Evolutionary conservation across 768 basidiomycete genomes (phyloP).

Genomic region (Sporobolomyces phaffii): DNA sequence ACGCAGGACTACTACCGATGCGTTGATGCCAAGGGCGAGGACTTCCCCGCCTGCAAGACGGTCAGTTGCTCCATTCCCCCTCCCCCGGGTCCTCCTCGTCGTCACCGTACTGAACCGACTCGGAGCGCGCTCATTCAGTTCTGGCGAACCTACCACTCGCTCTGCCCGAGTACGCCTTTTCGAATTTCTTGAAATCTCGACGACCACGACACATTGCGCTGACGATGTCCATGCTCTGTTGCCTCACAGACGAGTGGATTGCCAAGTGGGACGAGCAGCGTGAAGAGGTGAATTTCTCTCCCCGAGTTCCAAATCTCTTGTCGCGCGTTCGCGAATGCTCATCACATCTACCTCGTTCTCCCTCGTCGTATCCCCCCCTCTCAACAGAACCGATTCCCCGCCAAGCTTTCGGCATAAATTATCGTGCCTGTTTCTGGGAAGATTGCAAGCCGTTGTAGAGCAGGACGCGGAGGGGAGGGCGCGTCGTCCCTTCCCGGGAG

Average conservation of each 20-base stretch:
- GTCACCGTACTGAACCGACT: not conserved
- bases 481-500: no score
- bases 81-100: not conserved
- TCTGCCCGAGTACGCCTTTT: constrained; percentile 83
- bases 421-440: not conserved
- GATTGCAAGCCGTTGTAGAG: no score
- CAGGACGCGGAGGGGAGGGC: no score
- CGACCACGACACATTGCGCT: no score
- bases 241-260: constrained; percentile 53
- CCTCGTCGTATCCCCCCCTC: not conserved
- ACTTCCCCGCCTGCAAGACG: constrained; percentile 96
- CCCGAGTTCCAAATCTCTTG: not conserved
- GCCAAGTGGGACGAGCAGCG: constrained; percentile 90
- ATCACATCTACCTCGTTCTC: not conserved
- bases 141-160: constrained; percentile 87
- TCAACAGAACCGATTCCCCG: constrained; percentile 26
- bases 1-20: constrained; percentile 89
- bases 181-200: no score
- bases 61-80: constrained; percentile 20
- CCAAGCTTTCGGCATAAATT: constrained; percentile 25
- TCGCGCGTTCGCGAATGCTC: not conserved
- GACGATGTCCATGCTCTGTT: not conserved
- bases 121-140: constrained; percentile 49
- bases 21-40: constrained; percentile 91
- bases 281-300: constrained; percentile 55